These are phyloP conservation scores for Halteria grandinella DNA, from an alignment of 73 alveolate genomes.

Conservation along the genomic window DNA sequence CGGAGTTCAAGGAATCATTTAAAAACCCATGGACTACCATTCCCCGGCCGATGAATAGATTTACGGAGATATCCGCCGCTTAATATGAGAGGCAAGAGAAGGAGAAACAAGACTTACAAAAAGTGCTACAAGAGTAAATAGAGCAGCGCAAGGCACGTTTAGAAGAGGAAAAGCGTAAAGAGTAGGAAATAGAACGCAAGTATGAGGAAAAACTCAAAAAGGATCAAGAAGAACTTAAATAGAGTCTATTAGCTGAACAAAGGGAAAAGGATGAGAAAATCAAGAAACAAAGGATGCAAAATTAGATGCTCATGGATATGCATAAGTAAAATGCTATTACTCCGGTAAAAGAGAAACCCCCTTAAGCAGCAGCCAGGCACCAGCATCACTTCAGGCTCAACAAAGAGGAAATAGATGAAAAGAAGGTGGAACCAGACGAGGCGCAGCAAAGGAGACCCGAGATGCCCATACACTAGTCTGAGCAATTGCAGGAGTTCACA, in stretches of 20 bases:
- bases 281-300: not conserved
- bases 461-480: too few relatives aligned
- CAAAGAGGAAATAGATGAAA: too few relatives aligned
- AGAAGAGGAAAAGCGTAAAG: slow-evolving; percentile 25
- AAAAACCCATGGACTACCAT: slow-evolving; percentile 50
- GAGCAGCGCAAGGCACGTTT: slow-evolving; percentile 6
- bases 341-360: too few relatives aligned
- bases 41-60: slow-evolving; percentile 45
- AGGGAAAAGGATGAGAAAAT: not conserved
- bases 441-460: too few relatives aligned
- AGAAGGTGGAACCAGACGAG: too few relatives aligned
- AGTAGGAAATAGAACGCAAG: not conserved
- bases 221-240: not conserved
- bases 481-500: not conserved
- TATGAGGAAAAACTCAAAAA: slow-evolving; percentile 28
- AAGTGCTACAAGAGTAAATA: slow-evolving; percentile 7
- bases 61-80: slow-evolving; percentile 11
- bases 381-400: too few relatives aligned
- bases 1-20: too few relatives aligned
- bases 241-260: not conserved
- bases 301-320: too few relatives aligned
- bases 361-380: too few relatives aligned
- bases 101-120: slow-evolving; percentile 14
- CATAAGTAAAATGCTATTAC: too few relatives aligned
- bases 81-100: slow-evolving; percentile 5